Evolutionary conservation across 1,139 yeast species (phyloP).

Genomic region (Lipomyces yarrowii): DNA sequence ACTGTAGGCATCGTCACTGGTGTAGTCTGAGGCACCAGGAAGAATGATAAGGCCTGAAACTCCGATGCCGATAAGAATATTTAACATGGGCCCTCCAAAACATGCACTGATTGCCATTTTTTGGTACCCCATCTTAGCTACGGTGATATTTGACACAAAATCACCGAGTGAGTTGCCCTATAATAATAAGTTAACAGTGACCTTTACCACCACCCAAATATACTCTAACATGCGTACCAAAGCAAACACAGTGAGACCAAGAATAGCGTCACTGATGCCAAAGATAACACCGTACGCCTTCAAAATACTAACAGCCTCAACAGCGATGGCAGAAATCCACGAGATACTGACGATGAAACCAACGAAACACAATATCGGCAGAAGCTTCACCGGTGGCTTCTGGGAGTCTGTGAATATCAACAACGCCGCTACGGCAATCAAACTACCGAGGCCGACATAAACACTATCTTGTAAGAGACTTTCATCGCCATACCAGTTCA

Average conservation of each 20-base stretch:
- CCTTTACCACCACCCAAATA: not conserved
- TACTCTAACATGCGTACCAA: slow-evolving; percentile 40
- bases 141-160: slow-evolving; percentile 77
- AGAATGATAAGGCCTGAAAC: slow-evolving; percentile 58
- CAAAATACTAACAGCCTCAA: slow-evolving; percentile 70
- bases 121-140: slow-evolving; percentile 85
- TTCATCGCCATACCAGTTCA: slow-evolving; percentile 20
- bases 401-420: slow-evolving; percentile 27
- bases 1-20: slow-evolving; percentile 35
- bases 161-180: slow-evolving; percentile 89
- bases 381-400: slow-evolving; percentile 24
- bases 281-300: slow-evolving; percentile 63
- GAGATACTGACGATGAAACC: slow-evolving; percentile 72
- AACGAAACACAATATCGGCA: slow-evolving; percentile 34
- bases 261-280: slow-evolving; percentile 71
- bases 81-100: slow-evolving; percentile 86
- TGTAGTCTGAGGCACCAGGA: slow-evolving; percentile 43
- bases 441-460: slow-evolving; percentile 16
- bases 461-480: slow-evolving; percentile 8
- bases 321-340: slow-evolving; percentile 78
- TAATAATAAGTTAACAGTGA: not conserved
- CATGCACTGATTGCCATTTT: slow-evolving; percentile 94
- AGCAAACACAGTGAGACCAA: slow-evolving; percentile 87
- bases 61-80: slow-evolving; percentile 64
- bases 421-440: slow-evolving; percentile 11